These are phyloP conservation scores for Persicaria maculosa DNA, from an alignment of 148 eudicot species.

Conservation along the genomic window DNA sequence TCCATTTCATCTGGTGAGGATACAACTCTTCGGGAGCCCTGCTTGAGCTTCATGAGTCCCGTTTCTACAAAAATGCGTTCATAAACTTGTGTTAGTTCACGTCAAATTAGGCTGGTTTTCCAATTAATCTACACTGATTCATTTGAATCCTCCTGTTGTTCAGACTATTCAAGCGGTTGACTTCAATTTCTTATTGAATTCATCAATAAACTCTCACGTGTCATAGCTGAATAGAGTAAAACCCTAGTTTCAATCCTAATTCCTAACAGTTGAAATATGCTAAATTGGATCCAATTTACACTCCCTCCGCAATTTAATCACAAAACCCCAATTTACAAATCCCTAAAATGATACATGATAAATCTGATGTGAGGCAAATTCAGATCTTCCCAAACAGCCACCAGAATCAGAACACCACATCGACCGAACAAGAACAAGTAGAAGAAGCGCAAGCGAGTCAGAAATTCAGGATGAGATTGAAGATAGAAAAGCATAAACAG, in stretches of 20 bases:
- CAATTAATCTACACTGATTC: not conserved
- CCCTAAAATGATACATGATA: not conserved
- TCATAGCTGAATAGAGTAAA: not conserved
- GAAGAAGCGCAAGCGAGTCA: not conserved
- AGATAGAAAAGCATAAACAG: not conserved
- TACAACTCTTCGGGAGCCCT: slow-evolving; percentile 32
- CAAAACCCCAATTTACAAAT: too few relatives aligned
- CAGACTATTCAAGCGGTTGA: not conserved
- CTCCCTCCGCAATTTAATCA: too few relatives aligned
- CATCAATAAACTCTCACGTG: not conserved
- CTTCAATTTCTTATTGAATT: not conserved
- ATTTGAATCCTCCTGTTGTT: not conserved
- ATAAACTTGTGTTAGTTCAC: not conserved
- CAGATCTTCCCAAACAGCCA: not conserved
- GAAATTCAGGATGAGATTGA: not conserved
- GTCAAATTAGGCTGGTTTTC: not conserved
- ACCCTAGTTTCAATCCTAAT: slow-evolving; percentile 1
- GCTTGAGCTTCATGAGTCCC: slow-evolving; percentile 57
- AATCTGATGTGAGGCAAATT: not conserved
- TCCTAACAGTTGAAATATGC: not conserved
- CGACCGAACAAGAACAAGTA: not conserved
- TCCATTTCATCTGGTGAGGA: slow-evolving; percentile 6
- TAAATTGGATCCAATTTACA: too few relatives aligned
- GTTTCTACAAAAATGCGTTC: slow-evolving; percentile 36
- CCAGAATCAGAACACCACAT: not conserved